These are phyloP conservation scores for Neurospora cerealis DNA, from an alignment of 495 filamentous ascomycete genomes.

Conservation along the genomic window DNA sequence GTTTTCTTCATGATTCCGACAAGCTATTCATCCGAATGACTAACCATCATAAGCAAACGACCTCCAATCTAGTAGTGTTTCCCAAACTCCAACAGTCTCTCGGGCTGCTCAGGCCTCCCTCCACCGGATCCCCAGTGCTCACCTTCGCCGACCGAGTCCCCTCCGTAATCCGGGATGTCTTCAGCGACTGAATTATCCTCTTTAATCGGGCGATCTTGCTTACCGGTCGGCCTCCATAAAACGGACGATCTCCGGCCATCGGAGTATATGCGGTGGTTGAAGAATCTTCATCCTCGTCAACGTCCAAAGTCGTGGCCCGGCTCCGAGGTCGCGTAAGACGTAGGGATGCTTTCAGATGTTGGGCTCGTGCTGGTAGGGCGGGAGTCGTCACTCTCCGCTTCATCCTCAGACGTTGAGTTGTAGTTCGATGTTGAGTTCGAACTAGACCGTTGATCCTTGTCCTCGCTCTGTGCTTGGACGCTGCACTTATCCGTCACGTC, in stretches of 20 bases:
- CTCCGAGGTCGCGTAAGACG: not conserved
- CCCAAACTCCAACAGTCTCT: not conserved
- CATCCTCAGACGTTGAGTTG: not conserved
- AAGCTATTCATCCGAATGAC: not conserved
- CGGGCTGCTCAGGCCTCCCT: not conserved
- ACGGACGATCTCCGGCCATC: not conserved
- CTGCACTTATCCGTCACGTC: slow-evolving; percentile 9
- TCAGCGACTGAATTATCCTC: not conserved
- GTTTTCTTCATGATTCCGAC: not conserved
- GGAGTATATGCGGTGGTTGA: not conserved
- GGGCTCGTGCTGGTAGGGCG: not conserved
- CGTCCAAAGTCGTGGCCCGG: not conserved
- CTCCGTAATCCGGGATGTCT: no score
- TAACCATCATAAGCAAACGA: not conserved
- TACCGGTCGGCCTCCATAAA: not conserved
- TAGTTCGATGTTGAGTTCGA: not conserved
- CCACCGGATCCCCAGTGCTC: not conserved
- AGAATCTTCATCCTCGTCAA: not conserved
- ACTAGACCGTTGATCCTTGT: not conserved
- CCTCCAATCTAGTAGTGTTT: not conserved
- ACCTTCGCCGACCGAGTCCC: not conserved
- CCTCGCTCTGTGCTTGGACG: not conserved
- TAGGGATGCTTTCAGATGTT: not conserved
- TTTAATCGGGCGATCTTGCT: not conserved
- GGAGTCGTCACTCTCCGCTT: not conserved